Evolutionary conservation across 805 yeast species (phyloP).

Genomic region (Ogataea degrootiae): DNA sequence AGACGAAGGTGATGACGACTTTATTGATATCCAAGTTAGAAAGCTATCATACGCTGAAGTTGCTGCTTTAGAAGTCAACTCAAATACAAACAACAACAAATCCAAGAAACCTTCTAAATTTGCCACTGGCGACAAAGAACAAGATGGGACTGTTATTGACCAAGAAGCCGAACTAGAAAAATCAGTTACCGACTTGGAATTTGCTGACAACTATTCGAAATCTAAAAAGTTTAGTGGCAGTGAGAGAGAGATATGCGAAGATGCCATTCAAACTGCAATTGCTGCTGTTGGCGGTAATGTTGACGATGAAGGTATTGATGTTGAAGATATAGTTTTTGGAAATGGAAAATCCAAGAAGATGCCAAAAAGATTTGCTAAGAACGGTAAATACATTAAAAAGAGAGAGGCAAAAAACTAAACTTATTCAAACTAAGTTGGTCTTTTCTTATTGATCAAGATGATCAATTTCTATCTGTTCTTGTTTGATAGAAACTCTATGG

Average conservation of each 20-base stretch:
- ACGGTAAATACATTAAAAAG: constrained; percentile 16
- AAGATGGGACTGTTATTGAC: constrained; percentile 21
- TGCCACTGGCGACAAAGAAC: background rate
- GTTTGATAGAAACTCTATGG: background rate
- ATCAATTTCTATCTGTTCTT: background rate
- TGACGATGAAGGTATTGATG: constrained; percentile 1
- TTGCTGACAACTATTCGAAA: constrained; percentile 19
- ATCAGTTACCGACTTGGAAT: constrained; percentile 29
- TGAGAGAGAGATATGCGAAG: background rate
- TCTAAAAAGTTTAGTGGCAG: constrained; percentile 8
- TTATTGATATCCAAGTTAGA: constrained; percentile 42
- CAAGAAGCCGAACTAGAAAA: constrained; percentile 28
- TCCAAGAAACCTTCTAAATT: background rate
- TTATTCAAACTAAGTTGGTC: background rate
- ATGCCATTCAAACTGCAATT: background rate
- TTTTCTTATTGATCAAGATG: background rate
- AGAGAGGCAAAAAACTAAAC: constrained; percentile 2
- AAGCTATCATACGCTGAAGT: constrained; percentile 52
- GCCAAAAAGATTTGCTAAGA: constrained; percentile 16
- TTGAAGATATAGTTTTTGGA: constrained; percentile 1
- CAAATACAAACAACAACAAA: background rate
- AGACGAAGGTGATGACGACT: constrained; percentile 33
- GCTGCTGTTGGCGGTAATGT: background rate
- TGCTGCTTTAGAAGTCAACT: constrained; percentile 30
- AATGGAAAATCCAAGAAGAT: constrained; percentile 7